Conservation (phyloP, 176 grass and related monocot species). For the Microstegium vimineum region DNA sequence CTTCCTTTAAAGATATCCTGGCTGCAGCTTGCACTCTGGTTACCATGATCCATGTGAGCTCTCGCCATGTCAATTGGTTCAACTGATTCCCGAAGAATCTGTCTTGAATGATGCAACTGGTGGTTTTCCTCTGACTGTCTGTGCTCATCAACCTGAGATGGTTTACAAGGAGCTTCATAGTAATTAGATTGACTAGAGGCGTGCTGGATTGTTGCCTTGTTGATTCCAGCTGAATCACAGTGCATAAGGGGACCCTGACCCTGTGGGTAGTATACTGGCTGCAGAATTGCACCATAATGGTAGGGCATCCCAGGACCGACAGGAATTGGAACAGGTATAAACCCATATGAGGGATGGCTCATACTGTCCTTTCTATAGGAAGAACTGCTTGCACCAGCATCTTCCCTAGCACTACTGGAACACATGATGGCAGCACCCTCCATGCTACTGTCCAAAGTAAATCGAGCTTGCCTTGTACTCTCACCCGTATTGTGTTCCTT, state of each 20-base stretch:
- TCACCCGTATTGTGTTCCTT: slow-evolving; percentile 27
- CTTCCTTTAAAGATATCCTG: slow-evolving; percentile 53
- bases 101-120: slow-evolving; percentile 35
- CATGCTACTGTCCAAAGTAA: slow-evolving; percentile 37
- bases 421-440: slow-evolving; percentile 31
- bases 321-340: slow-evolving; percentile 70
- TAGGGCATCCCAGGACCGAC: slow-evolving; percentile 61
- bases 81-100: slow-evolving; percentile 31
- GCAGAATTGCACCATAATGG: slow-evolving; percentile 62
- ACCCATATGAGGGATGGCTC: slow-evolving; percentile 54
- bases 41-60: slow-evolving; percentile 29
- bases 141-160: slow-evolving; percentile 19
- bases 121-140: slow-evolving; percentile 41
- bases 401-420: slow-evolving; percentile 44
- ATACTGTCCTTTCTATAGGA: slow-evolving; percentile 39
- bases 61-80: slow-evolving; percentile 28
- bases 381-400: slow-evolving; percentile 41
- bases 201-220: slow-evolving; percentile 39
- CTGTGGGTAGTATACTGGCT: slow-evolving; percentile 59
- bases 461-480: slow-evolving; percentile 27
- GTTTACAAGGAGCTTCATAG: slow-evolving; percentile 41
- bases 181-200: slow-evolving; percentile 34
- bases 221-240: slow-evolving; percentile 39
- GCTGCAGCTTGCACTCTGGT: slow-evolving; percentile 55
- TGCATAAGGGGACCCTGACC: slow-evolving; percentile 40